Base-by-base conservation (phyloP, 331 rosid genomes). In the Malus hybrid region DNA sequence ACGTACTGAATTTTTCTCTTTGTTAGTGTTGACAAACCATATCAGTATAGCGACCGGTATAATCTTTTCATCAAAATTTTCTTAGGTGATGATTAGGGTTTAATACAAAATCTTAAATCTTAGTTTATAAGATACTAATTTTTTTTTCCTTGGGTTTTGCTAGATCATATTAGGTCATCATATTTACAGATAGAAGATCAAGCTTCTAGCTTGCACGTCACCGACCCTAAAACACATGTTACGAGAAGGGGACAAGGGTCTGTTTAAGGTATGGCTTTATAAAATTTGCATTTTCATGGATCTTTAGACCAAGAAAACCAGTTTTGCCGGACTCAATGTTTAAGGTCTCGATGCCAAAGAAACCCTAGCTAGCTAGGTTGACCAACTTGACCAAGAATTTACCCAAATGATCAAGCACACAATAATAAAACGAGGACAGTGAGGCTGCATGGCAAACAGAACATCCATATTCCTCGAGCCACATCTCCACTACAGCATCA, bases 381-480 rank as follows among this genome's bases (percentile, higher is more conserved):
- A 60, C 39, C 62, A 6, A 74, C 69, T 46, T 34, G 32, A 61
- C 44, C 20, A 73, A 60, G 55, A 71, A 55, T n/a, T 62, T 13
- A 33, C 28, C 16, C 29, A 39, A 22, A 15, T 15, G 13, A 36
- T 62, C 42, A 54, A 54, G 48, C 57, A 67, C 29, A 15, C 1
- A 28, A 42, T 44, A 64, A 33, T 73, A 64, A 73, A 29, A 82
- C 69, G 52, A 61, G 32, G 29, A 76, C 29, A 71, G 16, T 27
- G 31, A 4, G 57, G 54, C 36, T 46, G 76, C 74, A 48, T 77
- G 70, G 55, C 55, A 71, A 24, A 52, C 16, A 52, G 19, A 8
- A 55, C 61, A 34, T 33, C 6, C 20, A 56, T 75, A 57, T 73
- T 84, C 90, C 87, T 87, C 89, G 89, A 90, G 95, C 90, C 90